Evolutionary conservation across 805 yeast genomes (phyloP).

Genomic region (Jamesozyma rosinii): DNA sequence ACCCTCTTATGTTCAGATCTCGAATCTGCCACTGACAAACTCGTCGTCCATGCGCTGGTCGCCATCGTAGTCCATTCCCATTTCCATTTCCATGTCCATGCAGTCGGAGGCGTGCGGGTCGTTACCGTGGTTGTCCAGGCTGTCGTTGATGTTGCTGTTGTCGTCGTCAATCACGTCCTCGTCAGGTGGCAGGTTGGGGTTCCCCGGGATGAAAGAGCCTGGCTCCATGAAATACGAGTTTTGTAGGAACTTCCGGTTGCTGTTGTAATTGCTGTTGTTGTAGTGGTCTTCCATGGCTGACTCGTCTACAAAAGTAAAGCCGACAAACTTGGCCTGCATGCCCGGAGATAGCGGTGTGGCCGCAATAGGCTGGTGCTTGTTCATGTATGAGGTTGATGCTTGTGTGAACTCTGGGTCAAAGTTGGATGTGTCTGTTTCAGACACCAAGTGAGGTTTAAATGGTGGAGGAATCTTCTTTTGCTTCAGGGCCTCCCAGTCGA

Average conservation of each 20-base stretch:
- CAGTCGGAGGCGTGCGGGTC: conserved; percentile 16
- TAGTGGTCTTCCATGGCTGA: conserved; percentile 85
- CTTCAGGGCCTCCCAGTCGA: conserved; percentile 77
- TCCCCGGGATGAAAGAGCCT: conserved; percentile 71
- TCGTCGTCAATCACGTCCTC: conserved; percentile 72
- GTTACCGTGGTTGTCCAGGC: conserved; percentile 34
- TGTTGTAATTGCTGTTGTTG: conserved; percentile 31
- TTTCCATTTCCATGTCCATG: conserved; percentile 2
- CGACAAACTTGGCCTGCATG: conserved; percentile 91
- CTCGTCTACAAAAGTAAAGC: conserved; percentile 93
- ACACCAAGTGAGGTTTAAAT: conserved; percentile 82
- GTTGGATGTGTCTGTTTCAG: conserved; percentile 91
- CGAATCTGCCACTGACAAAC: conserved; percentile 84
- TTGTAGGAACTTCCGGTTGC: conserved; percentile 29
- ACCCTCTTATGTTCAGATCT: conserved; percentile 40
- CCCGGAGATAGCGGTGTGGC: conserved; percentile 78
- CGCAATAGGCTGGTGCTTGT: conserved; percentile 44
- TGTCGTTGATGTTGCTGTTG: conserved; percentile 32
- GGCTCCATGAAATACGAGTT: conserved; percentile 39
- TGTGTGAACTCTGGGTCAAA: conserved; percentile 97
- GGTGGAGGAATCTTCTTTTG: conserved; percentile 90
- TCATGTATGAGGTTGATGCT: conserved; percentile 76
- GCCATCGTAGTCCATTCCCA: conserved; percentile 32
- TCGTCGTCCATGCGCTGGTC: conserved; percentile 67
- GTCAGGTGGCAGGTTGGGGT: conserved; percentile 71